phyloP scores from a whole-genome alignment of 345 rosid species.

The Euphorbia tirucalli region DNA sequence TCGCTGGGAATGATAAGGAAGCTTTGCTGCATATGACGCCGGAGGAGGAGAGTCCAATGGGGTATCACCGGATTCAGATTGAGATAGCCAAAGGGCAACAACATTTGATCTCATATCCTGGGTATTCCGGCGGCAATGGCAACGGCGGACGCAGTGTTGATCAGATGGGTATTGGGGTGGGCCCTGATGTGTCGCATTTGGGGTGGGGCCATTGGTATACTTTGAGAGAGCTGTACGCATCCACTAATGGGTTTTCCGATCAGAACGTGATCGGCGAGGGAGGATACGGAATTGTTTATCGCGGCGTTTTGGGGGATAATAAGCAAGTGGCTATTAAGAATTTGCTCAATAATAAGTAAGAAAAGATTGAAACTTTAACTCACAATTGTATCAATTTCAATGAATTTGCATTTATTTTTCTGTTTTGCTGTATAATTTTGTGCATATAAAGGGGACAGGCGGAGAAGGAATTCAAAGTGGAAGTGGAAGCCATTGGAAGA shows the following conservation, averaged over 20 bases:
- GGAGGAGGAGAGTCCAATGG: constrained; percentile 47
- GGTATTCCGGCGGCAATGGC: constrained; percentile 26
- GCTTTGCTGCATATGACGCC: constrained; percentile 32
- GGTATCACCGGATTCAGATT: constrained; percentile 47
- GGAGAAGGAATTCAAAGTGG: constrained; percentile 87
- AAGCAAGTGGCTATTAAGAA: constrained; percentile 83
- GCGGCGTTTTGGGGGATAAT: constrained; percentile 63
- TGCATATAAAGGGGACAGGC: constrained; percentile 74
- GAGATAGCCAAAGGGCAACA: constrained; percentile 50
- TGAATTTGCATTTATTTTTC: background rate
- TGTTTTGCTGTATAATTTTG: background rate
- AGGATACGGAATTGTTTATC: constrained; percentile 91
- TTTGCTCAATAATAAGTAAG: constrained; percentile 84
- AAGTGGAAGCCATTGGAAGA: constrained; percentile 93
- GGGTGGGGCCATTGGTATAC: constrained; percentile 65
- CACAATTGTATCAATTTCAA: background rate
- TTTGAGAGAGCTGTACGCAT: constrained; percentile 76
- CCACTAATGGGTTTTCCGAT: constrained; percentile 66
- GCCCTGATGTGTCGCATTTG: constrained; percentile 50
- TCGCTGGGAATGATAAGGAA: constrained; percentile 34
- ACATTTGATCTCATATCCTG: constrained; percentile 46
- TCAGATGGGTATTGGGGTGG: constrained; percentile 35
- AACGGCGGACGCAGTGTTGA: constrained; percentile 27
- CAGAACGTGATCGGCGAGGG: constrained; percentile 93
- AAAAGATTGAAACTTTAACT: background rate